Evolutionary conservation across 1,284 basidiomycete species (phyloP).

Genomic region (Marasmius tenuissimus): DNA sequence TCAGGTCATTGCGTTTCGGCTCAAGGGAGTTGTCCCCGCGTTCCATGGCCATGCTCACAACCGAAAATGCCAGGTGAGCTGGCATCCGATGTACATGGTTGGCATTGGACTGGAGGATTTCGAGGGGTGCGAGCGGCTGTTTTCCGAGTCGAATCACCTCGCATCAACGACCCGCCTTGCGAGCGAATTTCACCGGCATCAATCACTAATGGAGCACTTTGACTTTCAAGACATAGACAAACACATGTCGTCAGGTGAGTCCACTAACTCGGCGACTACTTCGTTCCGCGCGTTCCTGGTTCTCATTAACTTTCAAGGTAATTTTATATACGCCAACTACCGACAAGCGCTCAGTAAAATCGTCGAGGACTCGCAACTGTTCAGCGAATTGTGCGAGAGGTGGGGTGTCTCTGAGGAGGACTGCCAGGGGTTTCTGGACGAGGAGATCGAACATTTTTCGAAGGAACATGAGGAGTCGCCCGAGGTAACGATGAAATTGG

Average conservation of each 20-base stretch:
- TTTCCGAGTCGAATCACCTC: constrained; percentile 29
- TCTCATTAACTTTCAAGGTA: not conserved
- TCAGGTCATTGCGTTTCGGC: constrained; percentile 21
- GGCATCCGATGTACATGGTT: constrained; percentile 28
- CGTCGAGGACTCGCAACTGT: constrained; percentile 2
- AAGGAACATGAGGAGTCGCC: constrained; percentile 12
- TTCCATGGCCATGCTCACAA: constrained; percentile 35
- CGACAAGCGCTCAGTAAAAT: constrained; percentile 21
- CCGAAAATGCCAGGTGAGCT: constrained; percentile 27
- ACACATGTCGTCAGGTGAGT: constrained; percentile 13
- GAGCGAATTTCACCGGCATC: constrained; percentile 24
- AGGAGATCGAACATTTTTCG: constrained; percentile 20
- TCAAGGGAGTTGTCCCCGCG: constrained; percentile 18
- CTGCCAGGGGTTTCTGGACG: constrained; percentile 18
- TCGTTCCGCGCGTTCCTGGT: not conserved
- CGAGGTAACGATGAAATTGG: constrained; percentile 6
- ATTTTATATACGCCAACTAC: constrained; percentile 16
- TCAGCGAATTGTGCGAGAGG: not conserved
- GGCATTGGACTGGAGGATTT: constrained; percentile 36
- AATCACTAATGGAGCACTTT: constrained; percentile 21
- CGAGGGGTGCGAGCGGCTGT: constrained; percentile 30
- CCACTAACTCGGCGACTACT: not conserved
- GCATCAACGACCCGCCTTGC: constrained; percentile 22
- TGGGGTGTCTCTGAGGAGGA: constrained; percentile 12
- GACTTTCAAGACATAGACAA: constrained; percentile 19